phyloP scores from a whole-genome alignment of 108 stramenopile genomes.

The Pseudonitzschia pungens region DNA sequence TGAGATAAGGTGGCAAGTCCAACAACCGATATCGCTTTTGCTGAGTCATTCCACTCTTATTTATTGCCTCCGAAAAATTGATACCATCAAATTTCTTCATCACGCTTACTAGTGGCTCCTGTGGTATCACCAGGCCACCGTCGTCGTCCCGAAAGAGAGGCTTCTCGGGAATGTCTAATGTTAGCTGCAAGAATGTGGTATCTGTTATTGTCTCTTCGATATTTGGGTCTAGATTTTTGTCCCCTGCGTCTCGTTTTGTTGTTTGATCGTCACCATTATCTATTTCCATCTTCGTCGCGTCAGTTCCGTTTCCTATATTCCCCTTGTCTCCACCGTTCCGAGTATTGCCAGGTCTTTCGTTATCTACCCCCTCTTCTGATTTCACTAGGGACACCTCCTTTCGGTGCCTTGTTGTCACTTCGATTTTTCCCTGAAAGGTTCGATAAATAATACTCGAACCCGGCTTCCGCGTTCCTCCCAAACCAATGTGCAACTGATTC shows the following conservation, averaged over 20 bases:
- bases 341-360: neutral
- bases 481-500: slow-evolving; percentile 87
- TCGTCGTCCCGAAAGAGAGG: slow-evolving; percentile 96
- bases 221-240: slow-evolving; percentile 29
- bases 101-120: slow-evolving; percentile 92
- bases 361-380: slow-evolving; percentile 8
- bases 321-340: neutral
- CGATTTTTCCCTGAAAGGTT: slow-evolving; percentile 89
- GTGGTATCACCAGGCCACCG: slow-evolving; percentile 96
- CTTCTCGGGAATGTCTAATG: slow-evolving; percentile 96
- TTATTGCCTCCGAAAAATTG: slow-evolving; percentile 74
- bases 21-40: slow-evolving; percentile 81
- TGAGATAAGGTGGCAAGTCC: slow-evolving; percentile 89
- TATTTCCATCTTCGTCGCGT: slow-evolving; percentile 45
- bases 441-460: slow-evolving; percentile 84
- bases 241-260: slow-evolving; percentile 5
- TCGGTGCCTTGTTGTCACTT: slow-evolving; percentile 76
- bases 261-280: slow-evolving; percentile 42
- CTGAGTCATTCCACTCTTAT: slow-evolving; percentile 49
- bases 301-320: slow-evolving; percentile 49
- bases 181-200: slow-evolving; percentile 87
- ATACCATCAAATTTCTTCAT: slow-evolving; percentile 94
- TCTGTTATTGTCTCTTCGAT: slow-evolving; percentile 61
- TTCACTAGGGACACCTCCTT: slow-evolving; percentile 21
- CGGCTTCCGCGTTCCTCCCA: slow-evolving; percentile 56